Percentiles rank a stretch among this genome's conserved stretches.
Evolutionary conservation across 2,329 filamentous ascomycete genomes (phyloP).

Genomic region (Nothomitra cinnamomea): DNA sequence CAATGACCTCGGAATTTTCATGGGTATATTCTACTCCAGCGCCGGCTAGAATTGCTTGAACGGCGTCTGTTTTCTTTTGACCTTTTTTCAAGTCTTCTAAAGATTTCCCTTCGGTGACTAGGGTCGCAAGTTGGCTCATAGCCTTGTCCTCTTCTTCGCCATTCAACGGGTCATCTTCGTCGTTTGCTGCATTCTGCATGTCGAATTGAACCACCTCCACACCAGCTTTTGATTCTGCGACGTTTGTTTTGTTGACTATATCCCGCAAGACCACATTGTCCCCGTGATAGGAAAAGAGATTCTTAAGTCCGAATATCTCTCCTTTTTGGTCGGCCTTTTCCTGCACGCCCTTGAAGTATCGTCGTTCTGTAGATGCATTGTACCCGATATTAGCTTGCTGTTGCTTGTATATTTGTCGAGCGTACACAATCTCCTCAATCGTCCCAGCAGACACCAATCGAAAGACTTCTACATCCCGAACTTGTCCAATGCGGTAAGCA

Average conservation of each 20-base stretch:
- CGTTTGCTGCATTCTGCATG: slow-evolving; percentile 29
- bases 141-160: slow-evolving; percentile 45
- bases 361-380: slow-evolving; percentile 74
- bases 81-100: slow-evolving; percentile 21
- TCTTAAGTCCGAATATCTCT: slow-evolving; percentile 81
- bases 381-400: slow-evolving; percentile 98
- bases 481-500: slow-evolving; percentile 89
- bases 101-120: slow-evolving; percentile 32
- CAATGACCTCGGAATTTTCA: slow-evolving; percentile 89
- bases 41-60: slow-evolving; percentile 74
- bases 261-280: slow-evolving; percentile 73
- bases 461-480: slow-evolving; percentile 86
- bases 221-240: slow-evolving; percentile 79
- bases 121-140: slow-evolving; percentile 53
- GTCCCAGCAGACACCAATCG: slow-evolving; percentile 80
- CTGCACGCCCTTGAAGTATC: slow-evolving; percentile 92
- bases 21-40: slow-evolving; percentile 92
- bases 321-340: slow-evolving; percentile 68
- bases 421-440: slow-evolving; percentile 94
- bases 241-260: slow-evolving; percentile 96
- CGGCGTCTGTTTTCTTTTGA: slow-evolving; percentile 44
- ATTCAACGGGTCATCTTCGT: slow-evolving; percentile 11
- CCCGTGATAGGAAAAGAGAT: slow-evolving; percentile 69
- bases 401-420: slow-evolving; percentile 95
- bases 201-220: slow-evolving; percentile 67